These are phyloP conservation scores for Scalesia atractyloides DNA, from an alignment of 129 eudicot species.

Conservation along the genomic window DNA sequence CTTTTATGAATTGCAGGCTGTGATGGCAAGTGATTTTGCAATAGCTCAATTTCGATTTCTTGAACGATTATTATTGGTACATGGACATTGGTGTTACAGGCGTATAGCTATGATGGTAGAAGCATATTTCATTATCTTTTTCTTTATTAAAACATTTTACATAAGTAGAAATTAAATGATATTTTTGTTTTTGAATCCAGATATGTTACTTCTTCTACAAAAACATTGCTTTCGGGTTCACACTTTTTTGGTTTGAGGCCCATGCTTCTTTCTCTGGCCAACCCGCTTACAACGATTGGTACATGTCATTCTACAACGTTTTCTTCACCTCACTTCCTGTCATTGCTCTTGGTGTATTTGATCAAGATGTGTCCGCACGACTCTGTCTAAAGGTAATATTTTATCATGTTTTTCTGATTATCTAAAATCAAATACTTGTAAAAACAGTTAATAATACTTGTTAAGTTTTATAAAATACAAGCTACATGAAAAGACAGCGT, in stretches of 20 bases:
- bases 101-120: conserved; percentile 94
- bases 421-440: neutral
- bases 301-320: conserved; percentile 90
- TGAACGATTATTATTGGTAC: conserved; percentile 87
- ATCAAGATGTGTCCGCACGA: conserved; percentile 94
- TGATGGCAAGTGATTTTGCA: conserved; percentile 94
- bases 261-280: conserved; percentile 96
- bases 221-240: conserved; percentile 89
- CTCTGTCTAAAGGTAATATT: conserved; percentile 82
- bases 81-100: conserved; percentile 99
- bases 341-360: conserved; percentile 97
- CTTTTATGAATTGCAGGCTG: conserved; percentile 63
- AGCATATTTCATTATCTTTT: neutral
- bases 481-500: neutral
- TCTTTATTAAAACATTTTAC: conserved; percentile 3
- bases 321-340: conserved; percentile 99
- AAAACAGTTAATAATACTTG: neutral
- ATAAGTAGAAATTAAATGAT: conserved; percentile 1
- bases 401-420: neutral
- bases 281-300: conserved; percentile 98
- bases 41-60: conserved; percentile 93
- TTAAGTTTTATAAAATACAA: conserved; percentile 5
- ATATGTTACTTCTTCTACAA: conserved; percentile 97
- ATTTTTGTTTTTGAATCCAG: conserved; percentile 43
- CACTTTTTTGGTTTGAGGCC: conserved; percentile 97